Base-by-base conservation (phyloP, 768 basidiomycete species). In the Lentinula lateritia region DNA sequence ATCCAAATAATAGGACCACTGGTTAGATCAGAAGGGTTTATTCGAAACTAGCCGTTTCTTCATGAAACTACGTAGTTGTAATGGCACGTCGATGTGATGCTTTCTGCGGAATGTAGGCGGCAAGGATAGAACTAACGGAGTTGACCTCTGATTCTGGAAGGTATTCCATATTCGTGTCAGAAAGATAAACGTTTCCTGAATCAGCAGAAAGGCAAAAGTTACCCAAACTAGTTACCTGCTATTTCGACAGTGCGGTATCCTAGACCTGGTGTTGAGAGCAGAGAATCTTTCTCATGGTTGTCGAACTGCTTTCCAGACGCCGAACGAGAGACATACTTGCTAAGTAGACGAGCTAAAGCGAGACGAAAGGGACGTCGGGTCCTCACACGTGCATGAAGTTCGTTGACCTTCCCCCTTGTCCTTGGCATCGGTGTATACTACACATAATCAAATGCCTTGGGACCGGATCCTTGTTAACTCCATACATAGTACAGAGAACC, bases 81-180 rank as follows among this genome's bases (percentile, higher is more conserved):
- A 53, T 53, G 52, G 16, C 5, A 56, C 41, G 41, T 43, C 55
- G 55, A 56, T 56, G 41, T 56, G 55, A 56, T 56, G 39, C 55
- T 41, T 56, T 42, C 41, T 54, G 55, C 55, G 55, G 55, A 56
- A 43, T 20, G 41, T 56, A 45, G 23, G 41, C 55, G 55, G 55
- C 9, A 7, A 23, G 23, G 23, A 13, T 20, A 43, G 41, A 56
- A 13, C 18, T 38, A 54, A 20, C 18, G 53, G 36, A 18, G 6
- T 35, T 32, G 12, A 18, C 13, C 50, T 54, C 36, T 12, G 39
- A 6, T 54, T 20, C 38, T 54, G 38, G 53, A 54, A 54, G 6
- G 7, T 13, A 18, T 54, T 32, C 35, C 28, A 5, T 35, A 52
- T n/a, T 36, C 50, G 28, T 18, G 50, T 52, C 50, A 52, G n/a